Conservation (phyloP, 2,329 filamentous ascomycete genomes). For the Apiospora kogelbergensis region DNA sequence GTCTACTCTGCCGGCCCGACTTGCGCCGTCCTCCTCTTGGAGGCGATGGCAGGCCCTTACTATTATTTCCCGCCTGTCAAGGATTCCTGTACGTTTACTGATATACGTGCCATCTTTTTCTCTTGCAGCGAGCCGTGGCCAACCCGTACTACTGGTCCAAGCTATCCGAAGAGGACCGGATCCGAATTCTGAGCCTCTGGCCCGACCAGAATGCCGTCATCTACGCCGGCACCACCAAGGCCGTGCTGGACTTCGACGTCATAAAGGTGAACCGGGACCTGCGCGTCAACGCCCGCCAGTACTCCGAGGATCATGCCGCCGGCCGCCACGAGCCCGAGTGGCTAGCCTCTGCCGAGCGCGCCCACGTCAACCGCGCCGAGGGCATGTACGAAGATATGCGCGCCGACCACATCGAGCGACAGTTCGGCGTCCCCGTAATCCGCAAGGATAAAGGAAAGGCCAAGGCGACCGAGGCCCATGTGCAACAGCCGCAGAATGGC, state of each 20-base stretch:
- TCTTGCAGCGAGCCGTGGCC: neutral
- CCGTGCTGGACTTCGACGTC: slow-evolving; percentile 41
- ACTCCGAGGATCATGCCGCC: slow-evolving; percentile 43
- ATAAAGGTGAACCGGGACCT: slow-evolving; percentile 49
- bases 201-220: slow-evolving; percentile 28
- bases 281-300: slow-evolving; percentile 45
- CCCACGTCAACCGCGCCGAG: slow-evolving; percentile 46
- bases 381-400: slow-evolving; percentile 53
- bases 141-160: slow-evolving; percentile 33
- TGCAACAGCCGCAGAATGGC: neutral
- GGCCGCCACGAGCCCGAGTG: slow-evolving; percentile 54
- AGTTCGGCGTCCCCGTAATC: neutral
- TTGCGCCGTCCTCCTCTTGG: neutral
- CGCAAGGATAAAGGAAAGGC: slow-evolving; percentile 37
- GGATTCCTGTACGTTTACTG: too few relatives aligned
- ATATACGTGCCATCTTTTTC: neutral
- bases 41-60: neutral
- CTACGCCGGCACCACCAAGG: slow-evolving; percentile 33
- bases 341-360: slow-evolving; percentile 51
- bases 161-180: slow-evolving; percentile 26
- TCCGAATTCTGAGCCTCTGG: slow-evolving; percentile 33
- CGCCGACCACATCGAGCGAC: slow-evolving; percentile 41
- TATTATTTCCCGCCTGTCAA: neutral
- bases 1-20: neutral
- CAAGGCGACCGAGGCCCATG: slow-evolving; percentile 29